Base-by-base conservation (phyloP, 2,329 filamentous ascomycete species). In the Pezicula neosporulosa region DNA sequence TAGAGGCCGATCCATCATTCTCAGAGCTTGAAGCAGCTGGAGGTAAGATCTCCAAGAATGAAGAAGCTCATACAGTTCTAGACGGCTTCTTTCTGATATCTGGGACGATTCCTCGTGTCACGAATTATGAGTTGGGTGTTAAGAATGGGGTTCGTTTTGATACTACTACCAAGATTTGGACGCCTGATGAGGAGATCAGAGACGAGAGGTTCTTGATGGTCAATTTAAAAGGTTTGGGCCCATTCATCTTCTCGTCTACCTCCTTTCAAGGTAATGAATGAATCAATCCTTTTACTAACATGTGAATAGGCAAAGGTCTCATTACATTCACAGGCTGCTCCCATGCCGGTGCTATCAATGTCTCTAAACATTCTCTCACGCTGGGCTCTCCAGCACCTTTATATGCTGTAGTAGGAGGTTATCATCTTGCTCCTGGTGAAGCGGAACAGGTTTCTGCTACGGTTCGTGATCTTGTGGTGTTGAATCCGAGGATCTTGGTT, bases 261-360 rank as follows among this genome's bases (percentile, higher is more conserved):
- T 24, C 24, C 7, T 24, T 6, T 6, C 24, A 24, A 24, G 7
- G n/a, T n/a, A n/a, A n/a, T n/a, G 24, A 24, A 24, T 6, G 7
- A 24, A 24, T 24, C 3, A 24, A 24, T 42, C 12, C 33, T 15
- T 30, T 18, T 28, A 49, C 13, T 33, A 15, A n/a, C 15, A 16
- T 16, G 6, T 33, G 7, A 13, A 16, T 48, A 77, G 76, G 66
- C 12, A 76, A 74, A 54, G 78, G 78, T 0, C 68, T 81, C 3
- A 74, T 82, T 2, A 67, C 81, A 18, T 78, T 82, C 59, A 80
- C 77, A 0, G 78, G 77, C 10, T 82, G 78, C 64, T 77, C 74
- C 56, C 78, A 82, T 51, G 76, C 77, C 0, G 78, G 78, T 0
- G 73, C 81, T 7, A 72, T 81, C 48, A 82, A 82, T 57, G 70